Base-by-base conservation (phyloP, 2,329 filamentous ascomycete species). In the Alternaria postmessia region DNA sequence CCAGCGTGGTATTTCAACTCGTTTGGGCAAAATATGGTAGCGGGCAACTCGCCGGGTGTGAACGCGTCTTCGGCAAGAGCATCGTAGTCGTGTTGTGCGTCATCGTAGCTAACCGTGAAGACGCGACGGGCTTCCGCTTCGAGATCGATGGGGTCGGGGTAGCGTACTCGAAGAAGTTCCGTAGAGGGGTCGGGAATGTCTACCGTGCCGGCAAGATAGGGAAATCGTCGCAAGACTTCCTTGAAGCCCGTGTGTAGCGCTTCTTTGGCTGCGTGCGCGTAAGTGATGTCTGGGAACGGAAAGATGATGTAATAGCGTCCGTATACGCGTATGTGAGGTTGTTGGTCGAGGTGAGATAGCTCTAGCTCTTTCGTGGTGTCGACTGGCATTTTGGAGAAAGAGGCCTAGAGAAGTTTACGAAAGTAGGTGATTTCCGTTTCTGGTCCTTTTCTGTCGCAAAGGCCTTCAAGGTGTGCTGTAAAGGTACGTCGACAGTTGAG, bases 341-440 rank as follows among this genome's bases (percentile, higher is more conserved):
- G 65, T 34, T 70, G 65, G 20, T 72, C 69, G 7, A 64, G 22
- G 44, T 63, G 30, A 12, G 63, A 66, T 9, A 72, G 52, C 22
- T 66, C 57, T 26, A 70, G 54, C 26, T 59, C 48, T 48, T 59
- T 54, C 34, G 58, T 30, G 11, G 16, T 28, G 24, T 9, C 24
- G 42, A 12, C 41, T 36, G 46, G 16, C 46, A 49, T 49, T 36
- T 34, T 24, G 46, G 20, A 16, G 46, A 36, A n/a, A 49, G 46
- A 7, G 46, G 46, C 34, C 46, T 12, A 20, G 46, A 49, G 4
- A 49, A 49, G 46, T 49, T 49, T 14, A 49, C 46, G 20, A 49
- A 49, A 49, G 46, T 49, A 26, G 46, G 46, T 32, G 32, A n/a
- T 38, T n/a, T 49, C n/a, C 46, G 46, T 49, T 34, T 36, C 14